Evolutionary conservation across 345 rosid species (phyloP), one percentile per base, ranked within the genome.

Genomic region (Citrus maxima): DNA sequence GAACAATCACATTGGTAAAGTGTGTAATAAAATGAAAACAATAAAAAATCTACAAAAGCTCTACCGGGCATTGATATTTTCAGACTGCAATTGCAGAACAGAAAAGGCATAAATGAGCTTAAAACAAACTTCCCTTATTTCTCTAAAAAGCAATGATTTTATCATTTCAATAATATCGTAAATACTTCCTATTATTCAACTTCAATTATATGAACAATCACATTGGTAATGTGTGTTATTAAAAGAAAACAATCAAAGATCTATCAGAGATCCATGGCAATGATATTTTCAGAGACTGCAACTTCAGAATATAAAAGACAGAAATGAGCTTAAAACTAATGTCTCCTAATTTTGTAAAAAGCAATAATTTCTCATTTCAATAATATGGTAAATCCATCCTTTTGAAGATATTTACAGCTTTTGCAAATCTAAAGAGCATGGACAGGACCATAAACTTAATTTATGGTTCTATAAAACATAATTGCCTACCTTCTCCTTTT

Each of bases 401-500:
- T 72, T 10, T 3, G 10, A 72, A 13, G n/a, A 27, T 10, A 56
- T 58, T 72, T 34, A 72, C 19, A 12, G 10, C 75, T 38, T 59
- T 40, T 9, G 30, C 58, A 61, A 61, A 62, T 74, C 27, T 24
- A 60, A 67, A 56, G 65, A 73, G 59, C 62, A 24, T 21, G 27
- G 68, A 25, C 10, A 58, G 6, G 65, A 24, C 24, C 24, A 3
- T 68, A 9, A 70, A 56, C 63, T 22, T 58, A 13, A 24, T 30
- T 25, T 37, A 19, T 2, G n/a, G 24, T 37, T 38, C 67, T n/a
- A 32, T 32, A 24, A 38, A 60, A 24, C 34, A 21, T 34, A 60
- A 24, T 70, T 38, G 66, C 59, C 81, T 83, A 94, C 99, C 93
- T 94, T 90, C 86, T 87, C 85, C 93, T 97, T 70, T 82, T 88